Evolutionary conservation across 352 stramenopile species (phyloP), one percentile per base, ranked within the genome.

Genomic region (Paralagenidium karlingii): DNA sequence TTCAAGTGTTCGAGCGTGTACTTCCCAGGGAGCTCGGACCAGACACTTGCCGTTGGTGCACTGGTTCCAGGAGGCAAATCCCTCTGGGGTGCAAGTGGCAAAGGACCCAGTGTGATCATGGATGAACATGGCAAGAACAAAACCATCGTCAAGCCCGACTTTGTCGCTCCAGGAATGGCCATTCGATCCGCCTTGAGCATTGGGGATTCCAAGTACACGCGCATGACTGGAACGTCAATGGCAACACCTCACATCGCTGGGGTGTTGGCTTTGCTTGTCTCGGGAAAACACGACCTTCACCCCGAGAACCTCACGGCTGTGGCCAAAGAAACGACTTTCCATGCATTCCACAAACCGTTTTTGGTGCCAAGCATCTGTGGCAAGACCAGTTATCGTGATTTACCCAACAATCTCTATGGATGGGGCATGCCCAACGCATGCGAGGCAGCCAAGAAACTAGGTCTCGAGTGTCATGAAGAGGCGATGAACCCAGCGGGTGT

Each of bases 391-490:
- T 86, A 83, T 44, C 44, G 67, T 28, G 34, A 70, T 34, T 86
- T 66, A 18, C 71, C 71, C 1, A 86, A 86, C 51, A 86, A 86
- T 38, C 81, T 86, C 29, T 86, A 86, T 45, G 68, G 71, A 8
- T 81, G 55, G 47, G 71, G 71, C 0, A 21, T 86, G 20, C 51
- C 45, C 19, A 67, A 86, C 36, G 66, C 80, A 24, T 79, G 63
- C 36, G 38, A 37, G 8, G 69, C 67, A 8, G 64, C 68, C 8
- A 54, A 53, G 2, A 3, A 16, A 3, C 20, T 41, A 7, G 36
- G 36, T 34, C 6, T 22, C 8, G 16, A 41, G 6, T 41, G 36
- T 41, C n/a, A n/a, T n/a, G n/a, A n/a, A n/a, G n/a, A n/a, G n/a
- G n/a, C n/a, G n/a, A n/a, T n/a, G n/a, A n/a, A n/a, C n/a, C n/a